Base-by-base conservation (phyloP, 495 filamentous ascomycete species). In the Penicillium desertorum region DNA sequence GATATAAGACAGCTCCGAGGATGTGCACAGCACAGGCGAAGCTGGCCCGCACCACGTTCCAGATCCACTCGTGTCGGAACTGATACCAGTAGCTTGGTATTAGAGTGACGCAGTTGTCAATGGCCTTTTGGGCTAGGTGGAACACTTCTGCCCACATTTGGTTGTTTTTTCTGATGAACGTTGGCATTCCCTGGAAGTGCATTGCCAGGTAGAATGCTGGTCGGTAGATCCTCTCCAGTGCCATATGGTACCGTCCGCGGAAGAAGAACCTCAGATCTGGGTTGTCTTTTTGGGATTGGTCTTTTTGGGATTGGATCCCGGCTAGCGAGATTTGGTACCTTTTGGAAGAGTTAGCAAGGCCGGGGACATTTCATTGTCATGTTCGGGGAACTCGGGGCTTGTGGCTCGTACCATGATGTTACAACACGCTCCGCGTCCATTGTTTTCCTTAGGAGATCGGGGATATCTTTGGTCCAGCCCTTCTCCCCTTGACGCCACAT, bases 41-140 rank as follows among this genome's bases (percentile, higher is more conserved):
- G 7, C 56, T 62, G 19, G 36, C 43, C 7, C 66, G 58, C 41
- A 68, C 46, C 19, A 63, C 42, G 30, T 60, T 66, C 58, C 61
- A 64, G 37, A 68, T 58, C 63, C 63, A 68, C 46, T 66, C 61
- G 20, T 68, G 66, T 22, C 66, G 66, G 36, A 64, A 66, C 7
- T 68, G 58, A 23, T 66, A 66, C 56, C 53, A 68, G n/a, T 58
- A 60, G 25, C 58, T 57, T 19, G 66, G 63, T 9, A 68, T 64
- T 14, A 68, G 49, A 5, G 51, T 32, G 39, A 57, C 61, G 41
- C 63, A 68, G 45, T 62, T 64, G 8, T 66, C 57, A 12, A 68
- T 51, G 9, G 66, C 63, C 29, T 60, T 60, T 47, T 68, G 63
- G 14, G 61, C 56, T 16, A 62, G 45, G 2, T 30, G 34, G 48